Conservation (phyloP, 169 alveolate genomes). For the Babesia divergens region DNA sequence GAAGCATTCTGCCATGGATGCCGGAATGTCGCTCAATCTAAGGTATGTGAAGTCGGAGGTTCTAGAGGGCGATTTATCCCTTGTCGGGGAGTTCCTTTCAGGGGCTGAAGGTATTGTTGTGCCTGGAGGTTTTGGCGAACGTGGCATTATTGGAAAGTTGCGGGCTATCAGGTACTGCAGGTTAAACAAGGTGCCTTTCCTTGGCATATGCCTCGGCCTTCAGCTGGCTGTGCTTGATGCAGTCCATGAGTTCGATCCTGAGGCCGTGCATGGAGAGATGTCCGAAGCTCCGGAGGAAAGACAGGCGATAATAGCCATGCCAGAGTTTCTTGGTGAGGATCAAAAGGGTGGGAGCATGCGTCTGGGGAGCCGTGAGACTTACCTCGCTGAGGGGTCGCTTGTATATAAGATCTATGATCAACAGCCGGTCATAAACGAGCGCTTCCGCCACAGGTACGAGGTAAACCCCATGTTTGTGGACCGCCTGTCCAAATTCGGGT, state of each 20-base stretch:
- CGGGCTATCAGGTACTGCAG: constrained; percentile 87
- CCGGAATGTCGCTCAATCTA: constrained; percentile 71
- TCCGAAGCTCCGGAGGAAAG: constrained; percentile 37
- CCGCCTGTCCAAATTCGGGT: constrained; percentile 82
- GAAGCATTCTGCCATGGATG: constrained; percentile 88
- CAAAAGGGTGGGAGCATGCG: constrained; percentile 91
- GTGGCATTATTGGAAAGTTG: constrained; percentile 91
- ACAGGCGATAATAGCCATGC: constrained; percentile 56
- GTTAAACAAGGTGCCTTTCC: constrained; percentile 79
- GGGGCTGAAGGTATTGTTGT: constrained; percentile 86
- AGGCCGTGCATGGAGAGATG: constrained; percentile 80
- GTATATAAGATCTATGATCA: constrained; percentile 86
- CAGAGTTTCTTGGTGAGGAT: constrained; percentile 66
- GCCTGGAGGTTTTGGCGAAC: constrained; percentile 94
- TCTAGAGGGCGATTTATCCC: constrained; percentile 22
- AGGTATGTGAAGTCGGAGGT: constrained; percentile 74
- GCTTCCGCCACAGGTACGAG: constrained; percentile 94
- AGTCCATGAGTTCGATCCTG: constrained; percentile 76
- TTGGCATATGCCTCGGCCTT: constrained; percentile 94
- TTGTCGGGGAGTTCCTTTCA: constrained; percentile 75
- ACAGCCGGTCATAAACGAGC: constrained; percentile 80
- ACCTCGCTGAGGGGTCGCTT: constrained; percentile 81
- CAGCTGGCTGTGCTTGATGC: constrained; percentile 88
- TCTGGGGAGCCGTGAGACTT: constrained; percentile 87
- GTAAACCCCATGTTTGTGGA: constrained; percentile 85